Evolutionary conservation across 805 yeast genomes (phyloP), one percentile per base, ranked within the genome.

Genomic region (Ogataea trehaloabstinens): DNA sequence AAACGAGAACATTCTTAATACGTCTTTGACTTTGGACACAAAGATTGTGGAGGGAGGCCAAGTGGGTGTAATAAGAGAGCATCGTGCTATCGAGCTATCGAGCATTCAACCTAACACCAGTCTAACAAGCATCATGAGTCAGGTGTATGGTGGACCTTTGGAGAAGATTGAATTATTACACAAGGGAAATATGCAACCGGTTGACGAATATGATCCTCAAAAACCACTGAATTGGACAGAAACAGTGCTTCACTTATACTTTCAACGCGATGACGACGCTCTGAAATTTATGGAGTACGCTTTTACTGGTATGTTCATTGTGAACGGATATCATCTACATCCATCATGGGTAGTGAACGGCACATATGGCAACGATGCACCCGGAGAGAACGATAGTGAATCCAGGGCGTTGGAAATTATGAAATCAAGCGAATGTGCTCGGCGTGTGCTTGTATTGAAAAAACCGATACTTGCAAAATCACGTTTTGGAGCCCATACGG

Each of bases 61-160:
- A 11, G 19, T 41, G 12, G 46, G 42, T 24, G 40, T 12, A 35
- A 20, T 28, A 34, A 36, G 33, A n/a, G 41, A 38, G 20, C 46
- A 49, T 2, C 48, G 54, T 19, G 52, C 47, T 19, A 48, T 55
- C 19, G 45, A 46, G 16, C 40, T 58, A 7, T 43, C 56, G 5
- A 46, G 46, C 31, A 51, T 61, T 8, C 55, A 51, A 6, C 41
- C 51, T 0, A 51, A 56, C 20, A 67, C 75, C 6, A 78, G 82
- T 6, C 46, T 79, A 6, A 66, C 66, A 17, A 65, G 76, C 27
- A 60, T 83, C 7, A 47, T 85, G 15, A 53, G 76, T 1, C 83
- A 77, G 37, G 63, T 82, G 0, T 65, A 70, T 47, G 90, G 93
- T 2, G 95, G 95, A 0, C 85, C 87, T 0, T 58, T 85, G 35